These are phyloP conservation scores for Syzygium oleosum DNA, from an alignment of 345 rosid species.

Conservation along the genomic window DNA sequence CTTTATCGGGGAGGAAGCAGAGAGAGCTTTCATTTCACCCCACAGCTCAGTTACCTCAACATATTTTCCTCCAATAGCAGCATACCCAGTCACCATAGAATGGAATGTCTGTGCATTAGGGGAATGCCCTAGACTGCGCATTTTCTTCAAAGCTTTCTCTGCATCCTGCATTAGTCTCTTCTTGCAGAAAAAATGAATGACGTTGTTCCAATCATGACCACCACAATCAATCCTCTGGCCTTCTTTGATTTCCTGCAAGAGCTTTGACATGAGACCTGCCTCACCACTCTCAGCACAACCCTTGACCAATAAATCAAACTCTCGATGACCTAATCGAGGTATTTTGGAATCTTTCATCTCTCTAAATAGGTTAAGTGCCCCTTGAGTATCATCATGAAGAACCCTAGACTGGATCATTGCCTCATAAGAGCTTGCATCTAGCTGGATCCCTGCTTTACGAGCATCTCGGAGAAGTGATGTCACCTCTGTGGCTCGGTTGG, in stretches of 20 bases:
- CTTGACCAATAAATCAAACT: slow-evolving; percentile 56
- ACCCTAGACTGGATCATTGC: slow-evolving; percentile 53
- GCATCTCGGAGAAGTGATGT: slow-evolving; percentile 74
- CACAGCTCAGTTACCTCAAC: slow-evolving; percentile 84
- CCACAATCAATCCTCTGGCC: slow-evolving; percentile 65
- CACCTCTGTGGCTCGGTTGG: slow-evolving; percentile 51
- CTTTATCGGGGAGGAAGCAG: slow-evolving; percentile 51
- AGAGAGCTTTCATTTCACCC: slow-evolving; percentile 91
- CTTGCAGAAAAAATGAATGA: slow-evolving; percentile 81
- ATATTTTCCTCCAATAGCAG: slow-evolving; percentile 84
- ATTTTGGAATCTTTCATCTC: slow-evolving; percentile 75
- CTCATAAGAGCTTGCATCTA: slow-evolving; percentile 75
- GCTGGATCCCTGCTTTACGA: slow-evolving; percentile 77
- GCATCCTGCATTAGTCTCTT: slow-evolving; percentile 95
- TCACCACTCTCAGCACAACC: slow-evolving; percentile 59
- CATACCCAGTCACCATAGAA: slow-evolving; percentile 87
- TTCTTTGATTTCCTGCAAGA: slow-evolving; percentile 70
- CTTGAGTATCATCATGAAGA: slow-evolving; percentile 57
- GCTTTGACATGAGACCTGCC: slow-evolving; percentile 79
- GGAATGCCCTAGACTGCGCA: slow-evolving; percentile 70
- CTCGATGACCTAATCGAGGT: slow-evolving; percentile 42
- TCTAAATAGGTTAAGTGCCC: slow-evolving; percentile 65
- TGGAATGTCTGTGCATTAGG: slow-evolving; percentile 97
- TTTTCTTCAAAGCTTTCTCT: slow-evolving; percentile 78
- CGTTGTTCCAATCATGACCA: slow-evolving; percentile 88